Evolutionary conservation across 345 rosid species (phyloP), one percentile per base, ranked within the genome.

Genomic region (Brassica nigra): DNA sequence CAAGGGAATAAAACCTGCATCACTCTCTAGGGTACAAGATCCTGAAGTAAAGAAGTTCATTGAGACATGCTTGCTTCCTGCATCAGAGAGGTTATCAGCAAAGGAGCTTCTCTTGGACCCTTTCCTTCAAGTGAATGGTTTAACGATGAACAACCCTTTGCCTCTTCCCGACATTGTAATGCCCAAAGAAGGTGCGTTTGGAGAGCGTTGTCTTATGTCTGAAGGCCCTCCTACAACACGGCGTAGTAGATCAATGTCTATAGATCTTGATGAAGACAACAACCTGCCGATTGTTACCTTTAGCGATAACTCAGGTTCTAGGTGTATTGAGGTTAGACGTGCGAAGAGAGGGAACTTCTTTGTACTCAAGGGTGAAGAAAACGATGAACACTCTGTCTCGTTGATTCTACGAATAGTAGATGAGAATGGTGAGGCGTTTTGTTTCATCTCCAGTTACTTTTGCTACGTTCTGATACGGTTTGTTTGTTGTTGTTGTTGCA

Each of bases 41-140:
- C 87, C 85, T 36, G 88, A 86, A 62, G 88, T 95, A 63, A 91
- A 87, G 80, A 77, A 34, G 58, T 90, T 95, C 80, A 91, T 95
- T 75, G 98, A 95, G 84, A 93, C 91, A 85, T 95, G 98, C 76
- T 77, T 95, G 30, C 89, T 90, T 68, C 91, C 97, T 58, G 97
- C 94, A 66, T 71, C 92, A 20, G 83, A 85, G 80, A 91, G 99
- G 82, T 71, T 85, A 63, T 84, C 99, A 54, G 99, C 98, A 2
- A 84, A 73, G 71, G 99, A 90, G 67, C 98, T 95, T 80, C 69
- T 95, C 30, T 64, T 73, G 78, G 96, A 95, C 62, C 88, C 93
- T 52, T 95, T 89, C 77, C 89, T 95, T 30, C 92, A 87, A 75
- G 83, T 79, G 65, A 89, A 79, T 79, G 87, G 89, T 78, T 84